Percentiles rank a stretch among this genome's conserved stretches.
Evolutionary conservation across 352 stramenopile genomes (phyloP).

Genomic region (Pythium aphanidermatum): DNA sequence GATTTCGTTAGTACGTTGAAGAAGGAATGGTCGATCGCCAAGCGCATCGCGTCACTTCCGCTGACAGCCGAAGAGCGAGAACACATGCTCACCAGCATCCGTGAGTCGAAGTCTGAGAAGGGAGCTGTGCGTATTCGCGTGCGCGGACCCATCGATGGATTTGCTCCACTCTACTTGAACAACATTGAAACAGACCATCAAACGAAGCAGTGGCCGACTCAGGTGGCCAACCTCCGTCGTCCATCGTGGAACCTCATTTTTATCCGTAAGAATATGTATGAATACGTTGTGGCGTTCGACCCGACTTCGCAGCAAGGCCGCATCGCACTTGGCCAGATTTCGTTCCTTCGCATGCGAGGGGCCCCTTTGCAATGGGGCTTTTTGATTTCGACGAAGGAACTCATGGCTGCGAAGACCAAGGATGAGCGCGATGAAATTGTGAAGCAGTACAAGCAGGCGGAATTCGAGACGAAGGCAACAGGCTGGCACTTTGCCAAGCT

Average conservation of each 20-base stretch:
- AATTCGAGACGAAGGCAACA: slow-evolving; percentile 31
- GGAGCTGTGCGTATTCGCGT: slow-evolving; percentile 55
- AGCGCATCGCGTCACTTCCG: slow-evolving; percentile 48
- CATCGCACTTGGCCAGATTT: slow-evolving; percentile 45
- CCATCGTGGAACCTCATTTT: slow-evolving; percentile 82
- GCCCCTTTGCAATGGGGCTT: slow-evolving; percentile 74
- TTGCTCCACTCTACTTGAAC: slow-evolving; percentile 72
- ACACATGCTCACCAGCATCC: slow-evolving; percentile 55
- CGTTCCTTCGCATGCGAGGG: slow-evolving; percentile 63
- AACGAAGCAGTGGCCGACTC: slow-evolving; percentile 36
- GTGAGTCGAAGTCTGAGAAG: slow-evolving; percentile 37
- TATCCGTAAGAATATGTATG: slow-evolving; percentile 85
- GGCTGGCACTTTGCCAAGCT: slow-evolving; percentile 79
- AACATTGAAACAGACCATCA: slow-evolving; percentile 70
- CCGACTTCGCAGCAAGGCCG: slow-evolving; percentile 44
- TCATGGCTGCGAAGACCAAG: slow-evolving; percentile 41
- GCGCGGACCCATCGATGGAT: slow-evolving; percentile 46
- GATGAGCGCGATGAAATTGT: slow-evolving; percentile 35
- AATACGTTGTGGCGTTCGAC: slow-evolving; percentile 71
- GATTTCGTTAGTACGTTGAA: slow-evolving; percentile 81
- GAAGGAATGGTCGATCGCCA: slow-evolving; percentile 68
- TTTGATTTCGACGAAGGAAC: slow-evolving; percentile 62
- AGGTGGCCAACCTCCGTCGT: slow-evolving; percentile 39
- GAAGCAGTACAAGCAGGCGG: slow-evolving; percentile 20
- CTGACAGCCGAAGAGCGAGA: slow-evolving; percentile 42